Evolutionary conservation across 371 early-diverging fungal genomes (phyloP), one percentile per base, ranked within the genome.

Genomic region (Mucor sp.): DNA sequence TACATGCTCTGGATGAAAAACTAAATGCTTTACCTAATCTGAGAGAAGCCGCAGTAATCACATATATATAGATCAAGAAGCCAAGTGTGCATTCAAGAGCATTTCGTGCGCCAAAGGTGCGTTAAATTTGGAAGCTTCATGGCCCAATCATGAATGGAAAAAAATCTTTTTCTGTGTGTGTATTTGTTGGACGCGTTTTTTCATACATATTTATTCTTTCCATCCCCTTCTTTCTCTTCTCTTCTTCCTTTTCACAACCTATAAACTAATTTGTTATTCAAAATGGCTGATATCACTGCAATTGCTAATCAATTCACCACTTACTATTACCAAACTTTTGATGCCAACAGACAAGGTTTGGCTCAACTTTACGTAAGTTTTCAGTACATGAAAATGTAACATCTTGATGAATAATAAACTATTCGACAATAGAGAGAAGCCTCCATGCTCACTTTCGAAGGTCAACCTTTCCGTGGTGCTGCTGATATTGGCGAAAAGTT

Each of bases 401-500:
- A 44, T 44, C 19, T 44, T 44, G 50, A 19, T 50, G 25, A 37
- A 19, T 50, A 50, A 50, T 25, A 50, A 23, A 25, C 4, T 25
- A 6, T 25, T 23, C 21, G 23, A 25, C 23, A 37, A 37, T 72
- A 97, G 96, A 81, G 91, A 63, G 86, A 84, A 2, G 41, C 69
- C 62, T 96, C 96, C 58, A 92, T 92, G 93, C 74, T 97, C 71
- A 87, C 92, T 55, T 97, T 94, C 78, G 97, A 97, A 81, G 93
- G 93, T 35, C 64, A 76, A 41, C 89, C 82, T 68, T 74, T 84
- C 65, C 47, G 62, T 25, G 94, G 96, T 58, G 82, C 74, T 14
- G 27, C 58, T 4, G 67, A 25, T 62, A 94, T 96, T 72, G 77
- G 87, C 48, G 89, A 91, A 71, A 96, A 97, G 83, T 82, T 97